Evolutionary conservation across 768 basidiomycete genomes (phyloP).

Genomic region (Pisolithus marmoratus): DNA sequence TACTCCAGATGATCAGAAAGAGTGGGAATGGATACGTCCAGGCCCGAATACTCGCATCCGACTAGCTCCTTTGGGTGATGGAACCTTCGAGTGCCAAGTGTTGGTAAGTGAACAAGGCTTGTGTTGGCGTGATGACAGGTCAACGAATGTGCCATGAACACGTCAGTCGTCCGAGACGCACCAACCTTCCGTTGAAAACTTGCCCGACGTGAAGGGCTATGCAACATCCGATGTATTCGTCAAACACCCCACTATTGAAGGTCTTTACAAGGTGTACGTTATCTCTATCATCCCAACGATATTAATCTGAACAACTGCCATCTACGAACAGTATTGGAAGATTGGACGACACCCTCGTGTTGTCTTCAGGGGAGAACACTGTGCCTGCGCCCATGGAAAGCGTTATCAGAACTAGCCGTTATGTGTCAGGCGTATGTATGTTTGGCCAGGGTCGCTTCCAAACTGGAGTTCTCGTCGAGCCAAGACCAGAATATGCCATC

Average conservation of each 20-base stretch:
- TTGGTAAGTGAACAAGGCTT: slow-evolving; percentile 25
- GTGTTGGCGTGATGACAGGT: too few relatives aligned
- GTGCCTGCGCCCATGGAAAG: slow-evolving; percentile 25
- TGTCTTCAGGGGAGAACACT: slow-evolving; percentile 14
- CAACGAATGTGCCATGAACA: too few relatives aligned
- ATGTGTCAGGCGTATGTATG: slow-evolving; percentile 24
- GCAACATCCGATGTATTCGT: slow-evolving; percentile 39
- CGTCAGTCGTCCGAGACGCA: slow-evolving; percentile 3
- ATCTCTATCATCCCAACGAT: slow-evolving; percentile 14
- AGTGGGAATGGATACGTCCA: slow-evolving; percentile 35
- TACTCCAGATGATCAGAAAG: slow-evolving; percentile 7
- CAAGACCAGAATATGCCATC: slow-evolving; percentile 7
- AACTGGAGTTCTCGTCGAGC: slow-evolving; percentile 29
- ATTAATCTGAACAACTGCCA: slow-evolving; percentile 3
- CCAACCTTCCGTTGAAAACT: slow-evolving; percentile 24
- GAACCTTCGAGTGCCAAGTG: slow-evolving; percentile 33
- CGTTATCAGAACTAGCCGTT: slow-evolving; percentile 16
- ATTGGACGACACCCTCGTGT: slow-evolving; percentile 33
- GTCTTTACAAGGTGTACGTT: slow-evolving; percentile 32
- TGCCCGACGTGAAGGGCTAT: slow-evolving; percentile 36
- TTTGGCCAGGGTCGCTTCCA: slow-evolving; percentile 30
- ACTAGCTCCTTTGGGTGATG: slow-evolving; percentile 29
- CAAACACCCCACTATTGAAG: slow-evolving; percentile 37
- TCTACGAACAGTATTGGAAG: slow-evolving; percentile 17
- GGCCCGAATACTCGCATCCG: slow-evolving; percentile 15